Base-by-base conservation (phyloP, 345 rosid species). In the Anastatica hierochuntica region DNA sequence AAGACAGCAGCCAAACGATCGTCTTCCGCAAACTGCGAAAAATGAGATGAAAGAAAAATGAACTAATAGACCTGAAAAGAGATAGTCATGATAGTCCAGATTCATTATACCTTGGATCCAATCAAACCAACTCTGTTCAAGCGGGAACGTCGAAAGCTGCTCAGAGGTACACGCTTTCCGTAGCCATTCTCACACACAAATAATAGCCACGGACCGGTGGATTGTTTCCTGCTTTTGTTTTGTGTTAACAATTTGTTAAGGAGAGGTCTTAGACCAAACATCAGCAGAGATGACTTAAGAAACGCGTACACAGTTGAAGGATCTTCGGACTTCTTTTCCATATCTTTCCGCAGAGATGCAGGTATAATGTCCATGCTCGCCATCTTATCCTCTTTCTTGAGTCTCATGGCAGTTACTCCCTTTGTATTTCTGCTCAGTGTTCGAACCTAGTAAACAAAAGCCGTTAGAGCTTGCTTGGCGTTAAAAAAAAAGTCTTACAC, bases 341-440 rank as follows among this genome's bases (percentile, higher is more conserved):
- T 70, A 69, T 74, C 75, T 71, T 79, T 75, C 58, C 67, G 56
- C 64, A 78, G 47, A 68, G 78, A 43, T 15, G 84, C 73, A 2
- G 95, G 89, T 52, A 84, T 82, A 18, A 90, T 79, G 75, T 90
- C 96, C 77, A 90, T 76, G 60, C 98, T 77, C 19, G 98, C 98
- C 79, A 90, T 83, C 79, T 76, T 90, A 68, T 84, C 92, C 31
- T 72, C 94, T 15, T 60, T 60, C 68, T 56, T 90, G 14, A 90
- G 77, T 65, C 81, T 82, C 98, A 90, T 90, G 53, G 98, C 89
- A 65, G 83, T 68, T 47, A 75, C 71, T 58, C 96, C 98, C 72
- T 94, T 78, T 6, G 95, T 88, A 55, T 81, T 84, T 71, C 98
- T 79, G 69, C 90, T 64, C 38, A 76, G 79, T 16, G 98, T 74